These are phyloP conservation scores for Leccinum fuscescens DNA, from an alignment of 1,284 basidiomycete species.

Conservation along the genomic window DNA sequence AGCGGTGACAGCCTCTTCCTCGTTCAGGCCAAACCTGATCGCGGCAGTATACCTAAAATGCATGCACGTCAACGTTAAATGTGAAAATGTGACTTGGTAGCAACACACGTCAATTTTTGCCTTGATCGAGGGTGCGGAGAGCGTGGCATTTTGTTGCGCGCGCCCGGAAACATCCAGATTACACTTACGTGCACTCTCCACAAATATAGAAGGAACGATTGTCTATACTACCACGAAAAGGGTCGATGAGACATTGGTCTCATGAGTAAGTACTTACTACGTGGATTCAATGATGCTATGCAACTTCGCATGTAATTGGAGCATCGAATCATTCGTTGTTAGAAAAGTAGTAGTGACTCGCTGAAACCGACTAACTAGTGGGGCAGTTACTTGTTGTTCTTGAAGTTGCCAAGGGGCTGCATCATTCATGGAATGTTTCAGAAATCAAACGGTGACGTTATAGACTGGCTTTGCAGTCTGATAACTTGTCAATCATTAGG, in stretches of 20 bases:
- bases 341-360: neutral
- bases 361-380: neutral
- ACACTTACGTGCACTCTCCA: slow-evolving; percentile 18
- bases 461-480: neutral
- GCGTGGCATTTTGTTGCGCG: neutral
- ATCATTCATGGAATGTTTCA: no score
- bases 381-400: no score
- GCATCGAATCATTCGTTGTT: no score
- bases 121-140: neutral
- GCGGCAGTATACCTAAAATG: neutral
- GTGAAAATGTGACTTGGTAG: slow-evolving; percentile 3
- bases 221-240: slow-evolving; percentile 10
- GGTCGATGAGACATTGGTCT: slow-evolving; percentile 3
- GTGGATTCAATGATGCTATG: no score
- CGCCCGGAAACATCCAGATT: neutral
- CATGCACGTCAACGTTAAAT: neutral
- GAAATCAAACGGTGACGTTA: neutral
- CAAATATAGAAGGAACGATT: neutral
- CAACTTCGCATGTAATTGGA: no score
- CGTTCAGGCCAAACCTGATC: neutral
- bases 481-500: neutral
- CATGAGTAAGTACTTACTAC: slow-evolving; percentile 2
- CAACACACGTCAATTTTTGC: neutral
- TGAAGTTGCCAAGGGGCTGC: neutral
- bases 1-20: slow-evolving; percentile 4